Conservation (phyloP, 1,284 basidiomycete species). For the Bjerkandera adusta region DNA sequence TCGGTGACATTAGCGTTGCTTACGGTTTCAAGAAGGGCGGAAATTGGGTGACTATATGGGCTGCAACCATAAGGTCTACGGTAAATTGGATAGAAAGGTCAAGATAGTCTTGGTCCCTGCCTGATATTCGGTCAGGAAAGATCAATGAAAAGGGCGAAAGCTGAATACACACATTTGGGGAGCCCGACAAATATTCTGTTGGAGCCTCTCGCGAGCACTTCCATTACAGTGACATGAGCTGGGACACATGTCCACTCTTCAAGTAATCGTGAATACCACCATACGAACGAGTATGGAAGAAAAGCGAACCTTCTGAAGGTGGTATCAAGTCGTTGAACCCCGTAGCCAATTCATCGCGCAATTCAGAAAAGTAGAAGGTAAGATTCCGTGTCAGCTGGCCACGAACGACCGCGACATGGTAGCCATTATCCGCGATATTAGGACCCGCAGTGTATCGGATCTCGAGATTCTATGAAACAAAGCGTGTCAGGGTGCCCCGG, state of each 20-base stretch:
- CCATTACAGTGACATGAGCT: conserved; percentile 14
- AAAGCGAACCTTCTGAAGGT: conserved; percentile 15
- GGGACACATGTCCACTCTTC: conserved; percentile 22
- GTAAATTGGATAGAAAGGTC: conserved; percentile 38
- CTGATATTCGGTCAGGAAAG: conserved; percentile 17
- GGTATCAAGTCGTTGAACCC: conserved; percentile 31
- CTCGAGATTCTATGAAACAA: conserved; percentile 1
- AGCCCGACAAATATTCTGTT: conserved; percentile 28
- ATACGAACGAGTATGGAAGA: neutral
- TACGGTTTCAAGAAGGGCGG: conserved; percentile 21
- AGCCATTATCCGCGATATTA: conserved; percentile 23
- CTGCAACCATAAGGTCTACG: conserved; percentile 32
- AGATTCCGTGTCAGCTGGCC: conserved; percentile 32
- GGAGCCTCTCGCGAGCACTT: conserved; percentile 23
- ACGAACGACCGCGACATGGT: conserved; percentile 27
- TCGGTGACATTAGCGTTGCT: neutral
- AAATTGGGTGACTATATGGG: conserved; percentile 14
- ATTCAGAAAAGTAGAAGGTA: conserved; percentile 21
- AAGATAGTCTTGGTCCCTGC: conserved; percentile 36
- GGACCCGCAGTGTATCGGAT: conserved; percentile 27
- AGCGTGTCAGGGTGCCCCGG: neutral
- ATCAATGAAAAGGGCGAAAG: neutral
- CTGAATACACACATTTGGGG: conserved; percentile 22
- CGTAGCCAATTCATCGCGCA: conserved; percentile 31
- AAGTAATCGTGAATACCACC: neutral